Conservation (phyloP, 2,329 filamentous ascomycete genomes). For the Hymenoscyphus albidus region DNA sequence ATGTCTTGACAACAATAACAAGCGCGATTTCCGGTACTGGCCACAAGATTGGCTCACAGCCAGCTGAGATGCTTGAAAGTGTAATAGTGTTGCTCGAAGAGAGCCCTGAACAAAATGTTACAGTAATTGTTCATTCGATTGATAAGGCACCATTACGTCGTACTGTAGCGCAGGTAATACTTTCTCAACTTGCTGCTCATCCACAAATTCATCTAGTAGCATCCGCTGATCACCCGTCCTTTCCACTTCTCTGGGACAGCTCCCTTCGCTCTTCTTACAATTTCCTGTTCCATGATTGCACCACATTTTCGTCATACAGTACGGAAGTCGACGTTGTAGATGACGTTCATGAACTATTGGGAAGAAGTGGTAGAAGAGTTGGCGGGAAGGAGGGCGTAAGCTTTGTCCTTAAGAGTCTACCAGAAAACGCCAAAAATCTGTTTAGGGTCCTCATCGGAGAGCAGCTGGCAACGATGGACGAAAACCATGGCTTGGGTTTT, state of each 20-base stretch:
- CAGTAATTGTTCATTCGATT: slow-evolving; percentile 78
- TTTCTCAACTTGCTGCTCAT: slow-evolving; percentile 74
- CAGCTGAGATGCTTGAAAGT: slow-evolving; percentile 63
- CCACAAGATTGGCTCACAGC: slow-evolving; percentile 46
- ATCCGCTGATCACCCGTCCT: slow-evolving; percentile 84
- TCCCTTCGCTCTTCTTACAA: slow-evolving; percentile 77
- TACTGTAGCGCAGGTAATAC: slow-evolving; percentile 62
- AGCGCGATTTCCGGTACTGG: slow-evolving; percentile 50
- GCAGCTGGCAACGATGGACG: slow-evolving; percentile 67
- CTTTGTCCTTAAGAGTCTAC: slow-evolving; percentile 84
- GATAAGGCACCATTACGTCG: slow-evolving; percentile 76
- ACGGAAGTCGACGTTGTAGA: slow-evolving; percentile 82
- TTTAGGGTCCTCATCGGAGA: slow-evolving; percentile 84
- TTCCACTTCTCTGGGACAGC: slow-evolving; percentile 85
- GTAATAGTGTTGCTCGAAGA: slow-evolving; percentile 59
- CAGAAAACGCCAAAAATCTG: slow-evolving; percentile 84
- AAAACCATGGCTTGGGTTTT: slow-evolving; percentile 44
- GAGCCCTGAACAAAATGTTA: slow-evolving; percentile 47
- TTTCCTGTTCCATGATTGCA: slow-evolving; percentile 90
- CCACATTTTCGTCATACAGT: slow-evolving; percentile 75
- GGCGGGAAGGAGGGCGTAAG: slow-evolving; percentile 88
- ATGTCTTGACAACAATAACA: slow-evolving; percentile 67
- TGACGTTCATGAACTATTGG: slow-evolving; percentile 82
- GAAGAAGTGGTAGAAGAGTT: slow-evolving; percentile 71
- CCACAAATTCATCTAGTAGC: slow-evolving; percentile 68